These are phyloP conservation scores for Sporopachydermia lactativora DNA, from an alignment of 805 yeast genomes.

Conservation along the genomic window DNA sequence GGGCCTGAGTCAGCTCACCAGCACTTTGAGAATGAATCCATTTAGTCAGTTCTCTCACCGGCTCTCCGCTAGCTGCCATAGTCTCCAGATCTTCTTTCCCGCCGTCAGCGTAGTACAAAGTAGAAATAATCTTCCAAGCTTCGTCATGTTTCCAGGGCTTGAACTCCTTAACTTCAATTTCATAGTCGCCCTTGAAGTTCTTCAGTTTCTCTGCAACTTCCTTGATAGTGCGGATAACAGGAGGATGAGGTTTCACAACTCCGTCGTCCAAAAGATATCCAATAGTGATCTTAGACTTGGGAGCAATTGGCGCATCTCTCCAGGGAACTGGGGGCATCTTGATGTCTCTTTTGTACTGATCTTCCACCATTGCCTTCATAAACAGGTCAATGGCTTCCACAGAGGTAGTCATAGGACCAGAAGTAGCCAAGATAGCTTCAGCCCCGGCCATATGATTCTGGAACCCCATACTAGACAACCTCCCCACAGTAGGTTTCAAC, in stretches of 20 bases:
- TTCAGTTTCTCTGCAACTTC: slow-evolving; percentile 34
- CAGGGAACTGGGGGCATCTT: slow-evolving; percentile 20
- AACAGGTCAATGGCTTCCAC: slow-evolving; percentile 51
- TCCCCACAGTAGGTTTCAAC: slow-evolving; percentile 30
- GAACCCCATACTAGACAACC: slow-evolving; percentile 25
- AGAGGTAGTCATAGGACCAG: slow-evolving; percentile 50
- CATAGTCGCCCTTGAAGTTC: slow-evolving; percentile 9
- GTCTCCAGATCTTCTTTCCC: slow-evolving; percentile 39
- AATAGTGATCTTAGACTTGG: slow-evolving; percentile 28
- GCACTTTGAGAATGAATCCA: slow-evolving; percentile 45
- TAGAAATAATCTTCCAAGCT: slow-evolving; percentile 16
- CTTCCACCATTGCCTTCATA: slow-evolving; percentile 47
- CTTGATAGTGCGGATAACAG: slow-evolving; percentile 40
- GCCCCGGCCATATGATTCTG: slow-evolving; percentile 27
- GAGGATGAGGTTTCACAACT: slow-evolving; percentile 55
- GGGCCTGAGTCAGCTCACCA: slow-evolving; percentile 38
- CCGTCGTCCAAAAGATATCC: slow-evolving; percentile 56
- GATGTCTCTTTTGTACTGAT: slow-evolving; percentile 44
- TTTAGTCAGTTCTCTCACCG: slow-evolving; percentile 46
- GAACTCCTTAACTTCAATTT: slow-evolving; percentile 7
- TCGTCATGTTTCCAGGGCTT: slow-evolving; percentile 12
- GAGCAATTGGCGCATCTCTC: slow-evolving; percentile 17
- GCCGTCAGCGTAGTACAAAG: slow-evolving; percentile 53
- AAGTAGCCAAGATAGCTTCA: slow-evolving; percentile 38
- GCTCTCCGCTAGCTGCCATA: slow-evolving; percentile 54